These are phyloP conservation scores for Pseudocercospora cruenta DNA, from an alignment of 2,329 filamentous ascomycete species.

Conservation along the genomic window DNA sequence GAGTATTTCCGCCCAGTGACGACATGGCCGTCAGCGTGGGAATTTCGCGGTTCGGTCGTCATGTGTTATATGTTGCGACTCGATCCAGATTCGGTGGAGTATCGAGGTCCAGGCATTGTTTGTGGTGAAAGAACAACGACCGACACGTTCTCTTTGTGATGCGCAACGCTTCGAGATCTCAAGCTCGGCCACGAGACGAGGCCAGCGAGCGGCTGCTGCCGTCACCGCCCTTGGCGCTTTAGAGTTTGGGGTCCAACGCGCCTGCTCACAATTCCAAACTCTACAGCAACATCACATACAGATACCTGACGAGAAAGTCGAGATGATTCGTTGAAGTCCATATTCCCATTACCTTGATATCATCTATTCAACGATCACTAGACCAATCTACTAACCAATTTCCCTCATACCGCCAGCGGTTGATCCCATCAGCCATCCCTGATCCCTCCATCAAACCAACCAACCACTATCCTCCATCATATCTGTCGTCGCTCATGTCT, in stretches of 20 bases:
- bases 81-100: constrained; percentile 13
- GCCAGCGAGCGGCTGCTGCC: background rate
- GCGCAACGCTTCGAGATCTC: background rate
- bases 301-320: background rate
- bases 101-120: constrained; percentile 11
- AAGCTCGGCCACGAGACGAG: background rate
- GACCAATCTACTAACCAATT: background rate
- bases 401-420: background rate
- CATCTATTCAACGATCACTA: background rate
- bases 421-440: background rate
- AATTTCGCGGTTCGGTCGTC: constrained; percentile 17
- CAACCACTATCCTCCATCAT: constrained; percentile 17
- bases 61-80: constrained; percentile 22
- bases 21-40: constrained; percentile 28
- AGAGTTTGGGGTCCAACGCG: background rate
- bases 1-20: constrained; percentile 21
- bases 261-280: background rate
- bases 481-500: constrained; percentile 25
- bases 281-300: background rate
- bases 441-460: background rate
- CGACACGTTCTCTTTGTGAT: background rate
- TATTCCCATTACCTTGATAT: background rate
- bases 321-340: background rate
- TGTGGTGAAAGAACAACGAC: background rate
- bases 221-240: background rate